Base-by-base conservation (phyloP, 176 grass and related monocot species). In the Oryza coarctata region DNA sequence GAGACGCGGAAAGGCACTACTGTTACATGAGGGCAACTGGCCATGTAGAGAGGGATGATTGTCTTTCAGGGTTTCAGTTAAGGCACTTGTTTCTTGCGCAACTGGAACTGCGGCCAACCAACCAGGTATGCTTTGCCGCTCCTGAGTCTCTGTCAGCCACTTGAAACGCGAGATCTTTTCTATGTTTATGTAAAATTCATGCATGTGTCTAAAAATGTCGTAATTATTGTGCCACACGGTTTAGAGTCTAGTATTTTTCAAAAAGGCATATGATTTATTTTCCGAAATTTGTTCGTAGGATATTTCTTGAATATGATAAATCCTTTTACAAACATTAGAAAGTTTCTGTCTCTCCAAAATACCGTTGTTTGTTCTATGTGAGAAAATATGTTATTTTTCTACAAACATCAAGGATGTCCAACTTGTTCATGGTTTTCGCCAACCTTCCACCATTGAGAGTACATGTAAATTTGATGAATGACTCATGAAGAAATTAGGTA, bases 21-120 rank as follows among this genome's bases (percentile, higher is more conserved):
- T 4, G 35, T n/a, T 14, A 38, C 10, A 4, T 14, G 41, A 44
- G 12, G 41, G 12, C 13, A 66, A 15, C 30, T 22, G 30, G 1
- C 7, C 31, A 11, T 15, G 33, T 35, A 3, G 4, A 38, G 66
- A 35, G 32, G 18, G 28, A 43, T 28, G 36, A 10, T 44, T 14
- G 11, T 71, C 26, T 71, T 71, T 22, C 6, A 55, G 18, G 13
- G 68, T 74, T 73, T 74, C 35, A 52, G 71, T 71, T 65, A 13
- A 52, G 60, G 81, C 36, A 9, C 28, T 22, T 15, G 31, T 83
- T 66, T 65, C 81, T 75, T 85, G 75, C 66, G 38, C 75, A 64
- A n/a, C 75, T 72, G 41, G 44, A 65, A 79, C 23, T 65, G 65
- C n/a, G 26, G 39, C 39, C 57, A 33, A 22, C 47, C 57, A 60